Conservation (phyloP, 2,329 filamentous ascomycete species). For the Onygena corvina region DNA sequence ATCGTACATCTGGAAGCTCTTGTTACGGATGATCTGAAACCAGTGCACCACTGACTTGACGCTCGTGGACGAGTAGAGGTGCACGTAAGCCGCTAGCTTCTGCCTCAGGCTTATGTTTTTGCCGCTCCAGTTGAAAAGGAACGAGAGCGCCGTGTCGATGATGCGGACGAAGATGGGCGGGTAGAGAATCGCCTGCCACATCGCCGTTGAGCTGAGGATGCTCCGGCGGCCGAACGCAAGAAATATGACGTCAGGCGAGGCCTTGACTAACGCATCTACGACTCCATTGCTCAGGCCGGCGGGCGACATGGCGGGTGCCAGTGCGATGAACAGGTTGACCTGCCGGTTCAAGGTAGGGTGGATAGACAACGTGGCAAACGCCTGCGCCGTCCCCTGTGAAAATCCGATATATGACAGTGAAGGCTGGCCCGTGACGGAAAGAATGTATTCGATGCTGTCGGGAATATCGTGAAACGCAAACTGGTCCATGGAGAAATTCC, state of each 20-base stretch:
- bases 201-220: constrained; percentile 82
- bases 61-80: constrained; percentile 92
- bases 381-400: constrained; percentile 91
- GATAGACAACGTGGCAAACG: constrained; percentile 84
- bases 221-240: constrained; percentile 84
- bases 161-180: constrained; percentile 81
- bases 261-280: constrained; percentile 85
- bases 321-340: constrained; percentile 88
- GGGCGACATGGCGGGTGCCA: constrained; percentile 93
- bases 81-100: constrained; percentile 89
- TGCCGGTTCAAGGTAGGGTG: constrained; percentile 86
- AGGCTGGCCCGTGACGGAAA: constrained; percentile 66
- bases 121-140: constrained; percentile 83
- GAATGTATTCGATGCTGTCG: constrained; percentile 82
- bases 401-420: constrained; percentile 95
- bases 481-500: constrained; percentile 97
- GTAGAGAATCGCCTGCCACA: constrained; percentile 95
- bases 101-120: constrained; percentile 74
- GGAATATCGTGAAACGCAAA: constrained; percentile 98
- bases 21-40: constrained; percentile 98
- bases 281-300: constrained; percentile 80
- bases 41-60: constrained; percentile 96
- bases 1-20: constrained; percentile 96
- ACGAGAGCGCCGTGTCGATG: constrained; percentile 69
- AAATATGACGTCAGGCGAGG: constrained; percentile 83